Evolutionary conservation across 495 filamentous ascomycete species (phyloP).

Genomic region (Hyaloscypha bicolor): DNA sequence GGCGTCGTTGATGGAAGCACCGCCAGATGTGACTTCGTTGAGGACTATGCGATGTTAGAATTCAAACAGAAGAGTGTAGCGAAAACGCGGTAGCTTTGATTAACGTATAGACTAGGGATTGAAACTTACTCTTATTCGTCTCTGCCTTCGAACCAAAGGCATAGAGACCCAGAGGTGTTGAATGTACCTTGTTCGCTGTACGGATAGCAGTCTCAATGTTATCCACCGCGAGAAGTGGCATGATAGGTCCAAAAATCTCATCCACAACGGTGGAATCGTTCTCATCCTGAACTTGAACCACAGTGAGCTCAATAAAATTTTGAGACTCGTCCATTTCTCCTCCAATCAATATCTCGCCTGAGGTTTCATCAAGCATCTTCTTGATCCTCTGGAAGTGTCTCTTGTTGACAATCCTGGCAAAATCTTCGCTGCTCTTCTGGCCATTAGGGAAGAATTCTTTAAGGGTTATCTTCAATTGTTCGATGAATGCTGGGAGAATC

Average conservation of each 20-base stretch:
- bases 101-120: background rate
- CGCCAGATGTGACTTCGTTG: conserved; percentile 69
- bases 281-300: conserved; percentile 72
- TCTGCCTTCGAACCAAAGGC: conserved; percentile 81
- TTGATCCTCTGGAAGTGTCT: conserved; percentile 82
- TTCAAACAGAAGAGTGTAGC: background rate
- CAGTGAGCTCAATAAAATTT: conserved; percentile 82
- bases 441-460: conserved; percentile 86
- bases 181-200: conserved; percentile 73
- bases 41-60: conserved; percentile 45
- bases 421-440: conserved; percentile 71
- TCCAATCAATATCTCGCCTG: conserved; percentile 83
- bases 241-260: conserved; percentile 89
- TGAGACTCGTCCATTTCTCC: conserved; percentile 77
- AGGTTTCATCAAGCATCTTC: conserved; percentile 78
- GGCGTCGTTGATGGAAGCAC: conserved; percentile 79
- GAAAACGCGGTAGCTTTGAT: background rate
- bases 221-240: conserved; percentile 74
- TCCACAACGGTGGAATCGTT: conserved; percentile 76
- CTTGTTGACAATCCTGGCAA: conserved; percentile 76
- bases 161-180: conserved; percentile 80
- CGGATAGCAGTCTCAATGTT: conserved; percentile 79
- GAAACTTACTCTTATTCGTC: conserved; percentile 32
- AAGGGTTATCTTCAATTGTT: conserved; percentile 70
- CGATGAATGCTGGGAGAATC: conserved; percentile 70